These are phyloP conservation scores for Pisolithus thermaeus DNA, from an alignment of 1,284 basidiomycete species.

Conservation along the genomic window DNA sequence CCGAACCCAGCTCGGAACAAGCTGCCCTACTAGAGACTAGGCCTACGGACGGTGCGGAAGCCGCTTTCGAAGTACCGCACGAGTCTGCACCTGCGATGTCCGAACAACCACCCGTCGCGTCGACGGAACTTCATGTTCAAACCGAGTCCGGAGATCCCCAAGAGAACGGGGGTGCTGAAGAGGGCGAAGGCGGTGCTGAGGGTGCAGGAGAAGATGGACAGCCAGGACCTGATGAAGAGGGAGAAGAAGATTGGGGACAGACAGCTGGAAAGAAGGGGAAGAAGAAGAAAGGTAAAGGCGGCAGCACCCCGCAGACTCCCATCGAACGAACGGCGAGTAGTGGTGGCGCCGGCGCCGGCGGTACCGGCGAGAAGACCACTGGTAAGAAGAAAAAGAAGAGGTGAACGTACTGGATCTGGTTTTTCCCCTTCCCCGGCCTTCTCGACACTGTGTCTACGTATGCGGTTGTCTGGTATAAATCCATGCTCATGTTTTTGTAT, in stretches of 20 bases:
- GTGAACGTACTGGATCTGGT: background rate
- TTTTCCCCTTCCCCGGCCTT: background rate
- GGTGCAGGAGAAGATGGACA: slow-evolving; percentile 1
- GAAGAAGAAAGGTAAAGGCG: background rate
- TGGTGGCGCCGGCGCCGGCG: background rate
- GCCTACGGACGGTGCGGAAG: background rate
- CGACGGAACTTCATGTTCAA: background rate
- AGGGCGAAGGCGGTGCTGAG: background rate
- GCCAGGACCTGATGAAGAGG: slow-evolving; percentile 13
- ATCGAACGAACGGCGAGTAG: background rate
- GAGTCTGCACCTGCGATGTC: background rate
- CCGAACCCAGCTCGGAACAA: background rate
- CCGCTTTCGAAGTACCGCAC: background rate
- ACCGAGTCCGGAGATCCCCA: background rate
- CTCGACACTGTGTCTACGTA: too few relatives aligned
- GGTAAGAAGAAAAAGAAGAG: slow-evolving; percentile 22
- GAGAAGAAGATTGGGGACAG: slow-evolving; percentile 11
- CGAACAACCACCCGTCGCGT: background rate
- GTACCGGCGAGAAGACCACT: too few relatives aligned
- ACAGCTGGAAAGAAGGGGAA: background rate
- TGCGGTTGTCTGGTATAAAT: too few relatives aligned
- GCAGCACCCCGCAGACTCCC: slow-evolving; percentile 1
- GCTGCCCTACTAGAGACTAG: background rate
- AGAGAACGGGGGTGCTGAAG: slow-evolving; percentile 7
- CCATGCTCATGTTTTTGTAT: background rate